These are phyloP conservation scores for Tranzscheliella williamsii DNA, from an alignment of 1,284 basidiomycete species.

Conservation along the genomic window DNA sequence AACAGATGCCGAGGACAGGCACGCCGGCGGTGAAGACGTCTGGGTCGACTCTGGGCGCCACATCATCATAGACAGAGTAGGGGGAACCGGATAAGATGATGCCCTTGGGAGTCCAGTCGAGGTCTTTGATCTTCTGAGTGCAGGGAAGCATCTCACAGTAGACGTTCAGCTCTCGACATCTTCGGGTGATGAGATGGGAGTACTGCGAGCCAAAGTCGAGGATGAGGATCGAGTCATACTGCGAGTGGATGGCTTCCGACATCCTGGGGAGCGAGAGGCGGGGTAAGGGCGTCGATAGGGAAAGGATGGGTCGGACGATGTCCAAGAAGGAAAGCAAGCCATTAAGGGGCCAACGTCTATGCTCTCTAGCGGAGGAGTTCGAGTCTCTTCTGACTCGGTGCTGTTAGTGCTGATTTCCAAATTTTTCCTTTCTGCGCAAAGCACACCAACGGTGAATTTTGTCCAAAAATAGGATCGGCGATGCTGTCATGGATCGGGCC, in stretches of 20 bases:
- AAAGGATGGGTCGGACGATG: conserved; percentile 24
- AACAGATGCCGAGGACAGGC: conserved; percentile 95
- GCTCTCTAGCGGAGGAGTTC: too few relatives aligned
- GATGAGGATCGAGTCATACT: conserved; percentile 95
- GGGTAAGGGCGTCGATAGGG: background rate
- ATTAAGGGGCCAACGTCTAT: too few relatives aligned
- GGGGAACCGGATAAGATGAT: conserved; percentile 98
- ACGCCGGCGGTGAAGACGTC: conserved; percentile 89
- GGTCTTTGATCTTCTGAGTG: conserved; percentile 85
- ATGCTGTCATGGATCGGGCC: too few relatives aligned
- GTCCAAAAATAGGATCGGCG: too few relatives aligned
- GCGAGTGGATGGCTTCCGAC: conserved; percentile 75
- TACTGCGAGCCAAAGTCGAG: conserved; percentile 99
- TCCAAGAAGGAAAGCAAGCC: conserved; percentile 21
- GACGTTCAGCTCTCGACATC: conserved; percentile 96
- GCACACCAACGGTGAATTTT: too few relatives aligned
- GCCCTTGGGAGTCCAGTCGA: conserved; percentile 94
- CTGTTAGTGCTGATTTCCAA: too few relatives aligned
- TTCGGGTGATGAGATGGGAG: conserved; percentile 94
- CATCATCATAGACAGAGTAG: conserved; percentile 93
- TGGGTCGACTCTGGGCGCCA: conserved; percentile 91
- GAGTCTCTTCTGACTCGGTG: too few relatives aligned
- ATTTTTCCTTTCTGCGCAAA: too few relatives aligned
- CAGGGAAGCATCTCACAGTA: conserved; percentile 99
- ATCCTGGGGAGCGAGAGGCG: conserved; percentile 18